Evolutionary conservation across 495 filamentous ascomycete species (phyloP).

Genomic region (Hypoxylon intermedium): DNA sequence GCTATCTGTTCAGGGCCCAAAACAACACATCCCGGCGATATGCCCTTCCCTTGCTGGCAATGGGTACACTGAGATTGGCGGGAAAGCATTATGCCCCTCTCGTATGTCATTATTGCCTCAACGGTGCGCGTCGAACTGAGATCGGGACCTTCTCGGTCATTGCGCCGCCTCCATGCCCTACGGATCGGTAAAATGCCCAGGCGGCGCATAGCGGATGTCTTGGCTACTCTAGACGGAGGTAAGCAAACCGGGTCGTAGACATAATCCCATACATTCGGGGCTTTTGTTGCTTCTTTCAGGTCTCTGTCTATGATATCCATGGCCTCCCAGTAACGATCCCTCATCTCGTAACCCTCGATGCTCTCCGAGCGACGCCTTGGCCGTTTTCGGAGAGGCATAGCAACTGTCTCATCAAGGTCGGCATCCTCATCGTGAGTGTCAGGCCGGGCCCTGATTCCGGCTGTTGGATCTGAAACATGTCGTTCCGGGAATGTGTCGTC

Average conservation of each 20-base stretch:
- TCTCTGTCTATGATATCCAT: slow-evolving; percentile 30
- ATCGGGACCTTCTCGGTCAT: slow-evolving; percentile 20
- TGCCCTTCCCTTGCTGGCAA: slow-evolving; percentile 16
- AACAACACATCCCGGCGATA: slow-evolving; percentile 30
- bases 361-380: slow-evolving; percentile 31
- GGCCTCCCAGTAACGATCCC: slow-evolving; percentile 35
- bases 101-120: slow-evolving; percentile 33
- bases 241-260: slow-evolving; percentile 37
- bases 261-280: slow-evolving; percentile 33
- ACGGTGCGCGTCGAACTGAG: slow-evolving; percentile 12
- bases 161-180: slow-evolving; percentile 33
- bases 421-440: slow-evolving; percentile 3
- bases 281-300: slow-evolving; percentile 13
- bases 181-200: slow-evolving; percentile 22
- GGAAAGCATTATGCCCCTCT: slow-evolving; percentile 31
- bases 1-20: slow-evolving; percentile 1
- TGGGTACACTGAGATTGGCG: slow-evolving; percentile 16
- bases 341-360: slow-evolving; percentile 34
- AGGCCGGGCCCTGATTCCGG: slow-evolving; percentile 1
- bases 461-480: slow-evolving; percentile 6
- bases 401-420: background rate
- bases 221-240: slow-evolving; percentile 19
- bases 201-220: slow-evolving; percentile 15
- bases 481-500: slow-evolving; percentile 32
- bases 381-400: slow-evolving; percentile 1